Percentiles rank a stretch among this genome's conserved stretches.
These are phyloP conservation scores for Chytriomyces sp. DNA, from an alignment of 192 early-diverging fungal species.

Conservation along the genomic window DNA sequence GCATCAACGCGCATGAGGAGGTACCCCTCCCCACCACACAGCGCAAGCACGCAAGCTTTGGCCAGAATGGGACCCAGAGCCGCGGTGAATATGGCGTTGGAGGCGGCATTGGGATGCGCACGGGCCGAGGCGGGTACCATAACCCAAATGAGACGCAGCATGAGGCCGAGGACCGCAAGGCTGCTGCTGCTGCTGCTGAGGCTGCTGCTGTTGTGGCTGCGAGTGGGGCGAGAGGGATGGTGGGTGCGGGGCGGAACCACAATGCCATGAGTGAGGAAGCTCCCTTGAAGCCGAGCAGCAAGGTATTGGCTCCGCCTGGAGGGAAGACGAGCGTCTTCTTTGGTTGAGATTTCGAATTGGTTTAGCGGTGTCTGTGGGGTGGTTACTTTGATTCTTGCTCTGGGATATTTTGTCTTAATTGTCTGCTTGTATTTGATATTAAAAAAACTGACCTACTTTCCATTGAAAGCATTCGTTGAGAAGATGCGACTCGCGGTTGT, in stretches of 20 bases:
- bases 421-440: too few relatives aligned
- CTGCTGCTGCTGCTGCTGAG: conserved; percentile 3
- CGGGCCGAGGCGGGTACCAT: conserved; percentile 19
- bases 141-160: conserved; percentile 19
- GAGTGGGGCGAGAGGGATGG: background rate
- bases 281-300: conserved; percentile 24
- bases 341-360: conserved; percentile 34
- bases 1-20: background rate
- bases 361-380: too few relatives aligned
- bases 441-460: too few relatives aligned
- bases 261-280: conserved; percentile 37
- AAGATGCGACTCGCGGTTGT: too few relatives aligned
- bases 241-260: conserved; percentile 20
- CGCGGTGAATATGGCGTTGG: conserved; percentile 7
- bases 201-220: conserved; percentile 3
- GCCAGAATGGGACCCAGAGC: background rate
- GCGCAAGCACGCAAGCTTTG: conserved; percentile 5
- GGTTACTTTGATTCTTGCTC: too few relatives aligned
- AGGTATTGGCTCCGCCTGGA: conserved; percentile 40
- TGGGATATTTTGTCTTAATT: too few relatives aligned
- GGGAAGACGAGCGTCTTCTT: conserved; percentile 37
- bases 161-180: background rate
- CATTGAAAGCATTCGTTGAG: too few relatives aligned
- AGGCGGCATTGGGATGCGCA: background rate
- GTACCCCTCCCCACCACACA: background rate